Evolutionary conservation across 1,284 basidiomycete genomes (phyloP).

Genomic region (Rhodotorula sp.): DNA sequence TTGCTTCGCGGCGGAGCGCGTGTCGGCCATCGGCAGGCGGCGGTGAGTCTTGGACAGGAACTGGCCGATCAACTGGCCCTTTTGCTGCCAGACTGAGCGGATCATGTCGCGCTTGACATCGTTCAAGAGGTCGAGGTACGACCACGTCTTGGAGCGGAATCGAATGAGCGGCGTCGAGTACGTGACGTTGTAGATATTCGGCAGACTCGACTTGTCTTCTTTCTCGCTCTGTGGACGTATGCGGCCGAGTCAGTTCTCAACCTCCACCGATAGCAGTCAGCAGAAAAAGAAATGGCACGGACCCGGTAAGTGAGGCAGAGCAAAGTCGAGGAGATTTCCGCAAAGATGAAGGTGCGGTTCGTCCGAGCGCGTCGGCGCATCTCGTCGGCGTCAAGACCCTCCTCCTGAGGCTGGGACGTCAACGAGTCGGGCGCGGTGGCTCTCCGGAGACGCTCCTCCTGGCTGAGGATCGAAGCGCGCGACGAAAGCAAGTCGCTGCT

Average conservation of each 20-base stretch:
- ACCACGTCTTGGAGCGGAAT: constrained; percentile 82
- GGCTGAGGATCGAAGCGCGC: constrained; percentile 23
- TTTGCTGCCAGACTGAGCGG: constrained; percentile 51
- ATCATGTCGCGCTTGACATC: constrained; percentile 65
- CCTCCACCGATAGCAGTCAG: too few relatives aligned
- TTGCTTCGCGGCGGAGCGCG: constrained; percentile 20
- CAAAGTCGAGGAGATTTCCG: constrained; percentile 69
- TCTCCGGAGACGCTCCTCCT: constrained; percentile 27
- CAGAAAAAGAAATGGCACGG: constrained; percentile 20
- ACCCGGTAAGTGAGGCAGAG: constrained; percentile 54
- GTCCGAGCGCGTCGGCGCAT: constrained; percentile 53
- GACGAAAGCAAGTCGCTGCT: constrained; percentile 8
- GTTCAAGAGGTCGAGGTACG: constrained; percentile 79
- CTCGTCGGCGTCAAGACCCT: constrained; percentile 48
- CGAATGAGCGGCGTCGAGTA: constrained; percentile 61
- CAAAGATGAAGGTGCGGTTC: constrained; percentile 71
- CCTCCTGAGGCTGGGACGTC: constrained; percentile 25
- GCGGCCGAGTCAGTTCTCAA: constrained; percentile 53
- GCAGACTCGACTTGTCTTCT: constrained; percentile 52
- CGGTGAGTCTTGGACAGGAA: constrained; percentile 27
- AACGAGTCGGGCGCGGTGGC: constrained; percentile 28
- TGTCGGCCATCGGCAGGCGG: constrained; percentile 24
- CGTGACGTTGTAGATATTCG: constrained; percentile 57
- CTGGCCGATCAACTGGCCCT: constrained; percentile 43
- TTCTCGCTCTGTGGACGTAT: constrained; percentile 51